phyloP scores from a whole-genome alignment of 352 stramenopile species.

The Globisporangium takayamanum region DNA sequence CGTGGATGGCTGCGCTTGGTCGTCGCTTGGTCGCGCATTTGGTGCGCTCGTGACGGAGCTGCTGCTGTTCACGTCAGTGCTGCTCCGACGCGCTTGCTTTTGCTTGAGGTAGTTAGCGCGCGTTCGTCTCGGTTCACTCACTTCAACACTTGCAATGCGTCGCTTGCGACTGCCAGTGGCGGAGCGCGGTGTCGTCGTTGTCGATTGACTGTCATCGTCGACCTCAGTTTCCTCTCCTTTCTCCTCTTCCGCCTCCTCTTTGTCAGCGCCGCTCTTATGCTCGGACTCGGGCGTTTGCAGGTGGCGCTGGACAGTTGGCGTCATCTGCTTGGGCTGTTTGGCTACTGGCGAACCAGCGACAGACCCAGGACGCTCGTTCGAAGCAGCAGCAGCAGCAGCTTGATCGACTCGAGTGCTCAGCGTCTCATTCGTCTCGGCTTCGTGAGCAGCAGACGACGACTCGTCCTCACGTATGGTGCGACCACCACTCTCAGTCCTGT shows the following conservation, averaged over 20 bases:
- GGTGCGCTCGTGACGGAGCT: background rate
- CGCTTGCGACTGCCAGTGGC: background rate
- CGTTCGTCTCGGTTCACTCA: conserved; percentile 11
- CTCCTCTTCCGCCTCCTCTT: background rate
- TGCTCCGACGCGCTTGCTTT: conserved; percentile 1
- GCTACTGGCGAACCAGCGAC: too few relatives aligned
- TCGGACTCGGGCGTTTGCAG: background rate
- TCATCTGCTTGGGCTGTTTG: background rate
- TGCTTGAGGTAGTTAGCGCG: background rate
- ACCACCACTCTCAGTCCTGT: too few relatives aligned
- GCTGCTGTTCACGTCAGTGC: too few relatives aligned
- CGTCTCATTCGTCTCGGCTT: too few relatives aligned
- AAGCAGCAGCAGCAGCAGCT: background rate
- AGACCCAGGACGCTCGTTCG: background rate
- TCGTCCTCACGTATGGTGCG: too few relatives aligned
- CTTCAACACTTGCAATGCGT: conserved; percentile 2
- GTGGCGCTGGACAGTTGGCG: background rate
- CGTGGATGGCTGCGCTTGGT: background rate
- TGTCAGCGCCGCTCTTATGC: background rate
- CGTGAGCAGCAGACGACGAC: too few relatives aligned
- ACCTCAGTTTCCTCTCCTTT: background rate
- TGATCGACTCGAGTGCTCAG: background rate
- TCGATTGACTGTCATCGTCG: background rate
- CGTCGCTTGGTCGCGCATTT: background rate
- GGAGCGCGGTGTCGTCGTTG: background rate